These are phyloP conservation scores for Arabidopsis hybrid DNA, from an alignment of 441 rosid species.

Conservation along the genomic window DNA sequence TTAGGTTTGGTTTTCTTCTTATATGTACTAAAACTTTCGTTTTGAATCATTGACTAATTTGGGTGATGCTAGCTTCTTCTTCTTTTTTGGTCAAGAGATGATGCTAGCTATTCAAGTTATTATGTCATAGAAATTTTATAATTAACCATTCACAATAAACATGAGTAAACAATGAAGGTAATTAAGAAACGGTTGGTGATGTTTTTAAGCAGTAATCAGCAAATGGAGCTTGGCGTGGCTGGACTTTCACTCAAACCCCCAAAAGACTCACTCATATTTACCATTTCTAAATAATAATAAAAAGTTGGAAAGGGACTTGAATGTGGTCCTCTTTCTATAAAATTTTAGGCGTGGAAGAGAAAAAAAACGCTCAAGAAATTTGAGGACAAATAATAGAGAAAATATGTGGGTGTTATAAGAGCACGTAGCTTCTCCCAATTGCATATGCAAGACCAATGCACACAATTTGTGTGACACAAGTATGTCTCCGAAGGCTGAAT, in stretches of 20 bases:
- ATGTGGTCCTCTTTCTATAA: conserved; percentile 20
- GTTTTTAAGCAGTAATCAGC: conserved; percentile 22
- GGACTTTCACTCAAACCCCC: conserved; percentile 24
- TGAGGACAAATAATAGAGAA: conserved; percentile 6
- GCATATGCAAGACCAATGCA: background rate
- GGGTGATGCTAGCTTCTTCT: background rate
- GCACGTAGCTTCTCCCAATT: background rate
- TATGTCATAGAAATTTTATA: background rate
- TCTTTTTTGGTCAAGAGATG: background rate
- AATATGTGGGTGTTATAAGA: background rate
- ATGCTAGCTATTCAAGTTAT: conserved; percentile 1
- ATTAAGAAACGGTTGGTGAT: conserved; percentile 21
- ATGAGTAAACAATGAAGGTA: conserved; percentile 19
- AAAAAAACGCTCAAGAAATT: background rate
- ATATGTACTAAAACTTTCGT: too few relatives aligned
- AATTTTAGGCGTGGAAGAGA: conserved; percentile 21
- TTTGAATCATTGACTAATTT: too few relatives aligned
- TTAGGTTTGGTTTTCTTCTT: too few relatives aligned
- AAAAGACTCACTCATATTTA: conserved; percentile 15
- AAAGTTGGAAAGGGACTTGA: conserved; percentile 18
- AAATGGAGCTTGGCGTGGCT: conserved; percentile 36
- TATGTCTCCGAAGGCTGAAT: background rate
- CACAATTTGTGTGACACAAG: background rate
- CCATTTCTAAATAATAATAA: background rate
- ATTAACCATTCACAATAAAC: background rate